Percentiles rank a stretch among this genome's conserved stretches.
These are phyloP conservation scores for Termitomyces sp. DNA, from an alignment of 768 basidiomycete species.

Conservation along the genomic window DNA sequence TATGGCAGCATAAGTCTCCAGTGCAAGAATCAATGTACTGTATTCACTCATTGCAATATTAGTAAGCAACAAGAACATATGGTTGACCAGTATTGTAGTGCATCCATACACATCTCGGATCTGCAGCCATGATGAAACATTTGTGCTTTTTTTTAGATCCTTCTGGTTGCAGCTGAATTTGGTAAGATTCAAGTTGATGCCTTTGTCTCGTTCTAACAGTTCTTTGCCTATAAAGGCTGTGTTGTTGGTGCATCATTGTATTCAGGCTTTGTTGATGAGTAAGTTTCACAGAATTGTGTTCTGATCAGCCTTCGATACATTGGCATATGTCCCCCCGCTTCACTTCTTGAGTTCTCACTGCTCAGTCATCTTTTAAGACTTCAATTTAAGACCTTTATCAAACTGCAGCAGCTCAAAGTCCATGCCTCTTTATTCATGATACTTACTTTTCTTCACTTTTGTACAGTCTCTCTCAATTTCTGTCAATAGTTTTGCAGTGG, in stretches of 20 bases:
- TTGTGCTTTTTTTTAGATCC: constrained; percentile 12
- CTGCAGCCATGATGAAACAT: background rate
- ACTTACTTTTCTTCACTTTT: background rate
- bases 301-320: constrained; percentile 24
- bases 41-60: background rate
- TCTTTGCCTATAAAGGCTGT: constrained; percentile 15
- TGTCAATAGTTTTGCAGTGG: constrained; percentile 40
- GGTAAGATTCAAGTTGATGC: constrained; percentile 13
- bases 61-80: constrained; percentile 40
- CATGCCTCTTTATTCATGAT: background rate
- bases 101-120: constrained; percentile 9
- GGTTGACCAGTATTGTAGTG: constrained; percentile 29
- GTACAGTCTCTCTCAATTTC: constrained; percentile 32
- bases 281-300: background rate
- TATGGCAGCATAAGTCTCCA: constrained; percentile 35
- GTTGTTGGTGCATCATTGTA: constrained; percentile 23
- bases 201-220: background rate
- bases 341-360: background rate
- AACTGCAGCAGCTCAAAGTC: constrained; percentile 33
- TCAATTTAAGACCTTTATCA: constrained; percentile 24
- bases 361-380: constrained; percentile 16
- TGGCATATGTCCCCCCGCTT: constrained; percentile 23
- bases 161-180: constrained; percentile 36
- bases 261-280: background rate
- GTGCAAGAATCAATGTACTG: background rate